phyloP scores from a whole-genome alignment of 1,284 basidiomycete genomes.

The Tilletia setariae region DNA sequence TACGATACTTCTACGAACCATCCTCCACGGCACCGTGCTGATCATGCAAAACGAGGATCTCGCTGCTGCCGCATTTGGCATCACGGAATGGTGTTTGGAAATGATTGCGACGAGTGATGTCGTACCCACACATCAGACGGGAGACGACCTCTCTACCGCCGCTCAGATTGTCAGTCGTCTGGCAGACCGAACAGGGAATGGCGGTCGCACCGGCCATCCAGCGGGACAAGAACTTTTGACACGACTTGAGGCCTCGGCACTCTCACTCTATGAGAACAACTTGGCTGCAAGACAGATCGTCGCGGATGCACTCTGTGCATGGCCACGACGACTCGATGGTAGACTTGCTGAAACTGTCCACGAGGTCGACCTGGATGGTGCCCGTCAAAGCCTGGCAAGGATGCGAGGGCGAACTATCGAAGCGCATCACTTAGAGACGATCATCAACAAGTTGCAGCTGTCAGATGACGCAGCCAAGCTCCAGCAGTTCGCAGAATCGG shows the following conservation, averaged over 20 bases:
- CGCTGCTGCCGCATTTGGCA: conserved; percentile 66
- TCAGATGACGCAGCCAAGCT: not conserved
- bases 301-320: not conserved
- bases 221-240: no score
- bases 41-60: conserved; percentile 71
- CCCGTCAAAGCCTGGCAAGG: not conserved
- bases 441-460: not conserved
- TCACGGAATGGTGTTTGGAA: conserved; percentile 58
- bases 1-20: conserved; percentile 52
- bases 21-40: conserved; percentile 68
- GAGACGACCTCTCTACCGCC: not conserved
- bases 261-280: not conserved
- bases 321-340: not conserved
- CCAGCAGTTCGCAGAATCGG: not conserved
- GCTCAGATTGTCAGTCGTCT: not conserved
- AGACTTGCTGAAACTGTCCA: not conserved
- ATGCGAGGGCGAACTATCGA: not conserved
- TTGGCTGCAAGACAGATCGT: not conserved
- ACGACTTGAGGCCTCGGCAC: not conserved
- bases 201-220: no score
- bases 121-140: not conserved
- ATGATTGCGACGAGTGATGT: not conserved
- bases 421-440: conserved; percentile 6
- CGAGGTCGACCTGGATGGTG: not conserved
- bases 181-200: no score